These are phyloP conservation scores for Thraustotheca clavata DNA, from an alignment of 352 stramenopile species.

Conservation along the genomic window DNA sequence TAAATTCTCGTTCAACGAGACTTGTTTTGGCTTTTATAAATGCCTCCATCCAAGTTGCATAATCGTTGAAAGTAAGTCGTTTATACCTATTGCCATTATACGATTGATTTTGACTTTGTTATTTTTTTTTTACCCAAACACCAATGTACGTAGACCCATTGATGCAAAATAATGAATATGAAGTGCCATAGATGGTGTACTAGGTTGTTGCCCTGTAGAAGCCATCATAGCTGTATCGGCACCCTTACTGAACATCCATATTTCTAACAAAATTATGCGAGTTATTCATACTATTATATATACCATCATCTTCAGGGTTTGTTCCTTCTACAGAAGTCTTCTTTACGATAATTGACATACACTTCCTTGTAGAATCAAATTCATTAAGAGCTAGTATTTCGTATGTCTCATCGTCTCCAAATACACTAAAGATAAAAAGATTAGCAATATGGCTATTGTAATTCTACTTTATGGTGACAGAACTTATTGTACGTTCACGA, in stretches of 20 bases:
- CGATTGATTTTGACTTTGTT: background rate
- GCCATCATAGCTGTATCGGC: slow-evolving; percentile 86
- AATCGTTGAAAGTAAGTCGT: slow-evolving; percentile 50
- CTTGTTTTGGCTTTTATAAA: slow-evolving; percentile 62
- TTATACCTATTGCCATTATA: slow-evolving; percentile 26
- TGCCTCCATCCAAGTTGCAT: slow-evolving; percentile 57
- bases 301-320: slow-evolving; percentile 20
- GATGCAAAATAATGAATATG: slow-evolving; percentile 84
- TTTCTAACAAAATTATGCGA: slow-evolving; percentile 33
- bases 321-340: slow-evolving; percentile 15
- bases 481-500: background rate
- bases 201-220: background rate
- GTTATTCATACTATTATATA: no score
- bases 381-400: slow-evolving; percentile 75
- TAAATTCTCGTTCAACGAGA: slow-evolving; percentile 46
- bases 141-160: slow-evolving; percentile 78
- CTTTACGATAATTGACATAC: slow-evolving; percentile 76
- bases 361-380: slow-evolving; percentile 81
- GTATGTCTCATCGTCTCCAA: slow-evolving; percentile 63
- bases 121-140: slow-evolving; percentile 74
- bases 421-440: slow-evolving; percentile 46
- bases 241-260: slow-evolving; percentile 82
- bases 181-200: background rate
- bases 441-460: background rate
- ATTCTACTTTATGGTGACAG: slow-evolving; percentile 10